Evolutionary conservation across 345 rosid genomes (phyloP).

Genomic region (Brassica juncea): DNA sequence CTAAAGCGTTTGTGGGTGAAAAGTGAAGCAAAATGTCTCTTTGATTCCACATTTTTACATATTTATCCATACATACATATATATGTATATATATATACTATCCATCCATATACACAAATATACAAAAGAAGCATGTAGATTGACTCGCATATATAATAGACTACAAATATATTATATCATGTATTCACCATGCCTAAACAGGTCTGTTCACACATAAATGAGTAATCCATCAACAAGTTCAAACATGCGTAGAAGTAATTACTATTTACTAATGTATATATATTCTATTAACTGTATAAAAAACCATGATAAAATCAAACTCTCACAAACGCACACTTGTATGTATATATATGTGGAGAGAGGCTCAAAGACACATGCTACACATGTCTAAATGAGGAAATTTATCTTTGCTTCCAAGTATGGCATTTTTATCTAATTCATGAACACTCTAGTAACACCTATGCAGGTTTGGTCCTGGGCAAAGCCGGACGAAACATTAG

Average conservation of each 20-base stretch:
- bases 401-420: not conserved
- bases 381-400: constrained; percentile 36
- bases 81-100: not conserved
- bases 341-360: not conserved
- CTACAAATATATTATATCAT: constrained; percentile 1
- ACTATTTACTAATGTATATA: not conserved
- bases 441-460: no score
- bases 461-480: no score
- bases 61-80: not conserved
- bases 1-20: constrained; percentile 9
- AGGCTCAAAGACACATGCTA: not conserved
- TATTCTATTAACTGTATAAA: not conserved
- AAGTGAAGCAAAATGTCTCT: constrained; percentile 22
- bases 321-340: not conserved
- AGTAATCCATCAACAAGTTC: not conserved
- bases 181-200: constrained; percentile 5
- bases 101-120: not conserved
- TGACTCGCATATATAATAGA: not conserved
- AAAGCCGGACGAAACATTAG: no score
- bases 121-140: constrained; percentile 6
- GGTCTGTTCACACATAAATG: constrained; percentile 4
- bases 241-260: not conserved
- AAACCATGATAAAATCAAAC: not conserved
- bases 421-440: no score
- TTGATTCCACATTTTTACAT: constrained; percentile 17